Conservation (phyloP, 192 early-diverging fungal genomes). For the Chytriomyces hyalinus region DNA sequence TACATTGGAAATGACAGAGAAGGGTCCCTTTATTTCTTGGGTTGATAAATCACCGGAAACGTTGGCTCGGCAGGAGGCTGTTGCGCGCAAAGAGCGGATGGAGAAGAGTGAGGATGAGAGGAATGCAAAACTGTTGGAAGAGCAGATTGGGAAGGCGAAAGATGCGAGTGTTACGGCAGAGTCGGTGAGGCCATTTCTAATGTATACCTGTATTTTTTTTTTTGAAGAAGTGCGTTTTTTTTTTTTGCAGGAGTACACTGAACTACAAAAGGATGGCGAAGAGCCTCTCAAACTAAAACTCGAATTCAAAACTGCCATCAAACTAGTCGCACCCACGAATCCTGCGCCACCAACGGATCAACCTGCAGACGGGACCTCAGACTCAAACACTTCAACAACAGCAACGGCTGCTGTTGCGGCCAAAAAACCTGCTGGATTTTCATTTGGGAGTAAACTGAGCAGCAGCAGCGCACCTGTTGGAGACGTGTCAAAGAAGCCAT, state of each 20-base stretch:
- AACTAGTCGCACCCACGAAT: background rate
- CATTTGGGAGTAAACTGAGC: conserved; percentile 5
- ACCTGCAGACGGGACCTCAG: background rate
- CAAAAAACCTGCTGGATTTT: conserved; percentile 22
- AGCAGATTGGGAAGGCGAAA: conserved; percentile 83
- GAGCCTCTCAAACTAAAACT: conserved; percentile 77
- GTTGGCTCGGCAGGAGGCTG: conserved; percentile 78
- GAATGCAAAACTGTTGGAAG: conserved; percentile 73
- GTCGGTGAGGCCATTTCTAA: background rate
- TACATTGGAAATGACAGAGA: conserved; percentile 86
- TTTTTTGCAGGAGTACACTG: conserved; percentile 43
- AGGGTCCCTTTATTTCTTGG: conserved; percentile 78
- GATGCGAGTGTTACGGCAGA: conserved; percentile 42
- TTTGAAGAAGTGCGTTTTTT: no score
- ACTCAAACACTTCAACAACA: conserved; percentile 2
- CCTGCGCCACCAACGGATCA: conserved; percentile 24
- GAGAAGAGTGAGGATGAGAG: conserved; percentile 88
- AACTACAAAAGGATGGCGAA: conserved; percentile 67
- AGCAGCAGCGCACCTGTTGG: background rate
- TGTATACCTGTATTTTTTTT: no score
- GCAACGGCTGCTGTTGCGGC: background rate
- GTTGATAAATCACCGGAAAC: conserved; percentile 90
- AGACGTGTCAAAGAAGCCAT: conserved; percentile 11
- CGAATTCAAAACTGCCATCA: conserved; percentile 42
- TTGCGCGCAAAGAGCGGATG: conserved; percentile 77